Evolutionary conservation across 257 asterid species (phyloP), one percentile per base, ranked within the genome.

Genomic region (Solanum corneliomulleri): DNA sequence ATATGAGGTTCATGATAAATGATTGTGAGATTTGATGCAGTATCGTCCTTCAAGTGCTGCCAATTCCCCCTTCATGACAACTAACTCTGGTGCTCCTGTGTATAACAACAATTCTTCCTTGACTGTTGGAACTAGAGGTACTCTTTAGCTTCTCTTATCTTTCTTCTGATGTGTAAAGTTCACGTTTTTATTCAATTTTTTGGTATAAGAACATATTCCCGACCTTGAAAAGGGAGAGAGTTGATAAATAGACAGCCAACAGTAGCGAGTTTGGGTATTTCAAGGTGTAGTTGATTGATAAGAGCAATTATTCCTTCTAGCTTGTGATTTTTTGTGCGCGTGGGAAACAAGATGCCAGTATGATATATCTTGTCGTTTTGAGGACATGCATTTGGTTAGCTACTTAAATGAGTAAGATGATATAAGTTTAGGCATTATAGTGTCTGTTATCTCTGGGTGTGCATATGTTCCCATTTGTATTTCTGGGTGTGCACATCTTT

Each of bases 51-150:
- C 99, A 25, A 96, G 98, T 87, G 94, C 98, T 84, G 89, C 85
- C 92, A 92, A 96, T 86, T 89, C 98, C 41, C 93, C 98, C 8
- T 96, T 92, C 90, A 91, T 91, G 93, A 94, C 99, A 44, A 95
- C 99, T 5, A 96, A 95, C 84, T 90, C 96, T 5, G 99, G 99
- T 42, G 94, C 97, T 87, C 99, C 99, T 1, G 98, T 95, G 2
- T 96, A 96, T 96, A 94, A 96, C 93, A 94, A 95, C 75, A 92
- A 94, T 93, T 91, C 94, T 87, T 91, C 98, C 9, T 89, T 96
- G 91, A 92, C 99, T 37, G 98, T 95, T 11, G 99, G 99, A 87
- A 90, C 92, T 33, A 91, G 98, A 93, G 99, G 99, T 96, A 39
- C 37, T 78, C 45, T 33, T 15, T 49, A 8, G 3, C 39, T 1